Evolutionary conservation across 805 yeast species (phyloP), one percentile per base, ranked within the genome.

Genomic region (Starmera pachycereana): DNA sequence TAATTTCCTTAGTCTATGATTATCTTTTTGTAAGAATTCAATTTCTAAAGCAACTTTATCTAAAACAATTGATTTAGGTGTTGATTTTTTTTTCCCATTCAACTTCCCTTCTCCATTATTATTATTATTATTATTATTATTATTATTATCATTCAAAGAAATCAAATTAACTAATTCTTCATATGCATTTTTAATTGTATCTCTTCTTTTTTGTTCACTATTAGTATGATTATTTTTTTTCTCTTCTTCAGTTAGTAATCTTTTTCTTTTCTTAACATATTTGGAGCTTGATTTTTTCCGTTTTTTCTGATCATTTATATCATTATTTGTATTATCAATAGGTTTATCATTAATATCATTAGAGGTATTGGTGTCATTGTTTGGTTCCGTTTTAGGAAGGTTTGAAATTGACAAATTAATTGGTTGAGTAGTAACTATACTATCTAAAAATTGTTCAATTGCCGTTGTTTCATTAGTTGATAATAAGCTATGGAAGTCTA

Each of bases 401-500:
- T 32, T 32, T 16, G 33, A 8, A 7, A 10, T 5, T n/a, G n/a
- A n/a, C 5, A 10, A 2, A 16, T 12, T 29, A 9, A 29, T 19
- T 12, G 40, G 29, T 18, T 53, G 47, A n/a, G 43, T 50, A 34
- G 53, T 54, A 16, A 55, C 52, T 22, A 55, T 53, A 37, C 56
- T 50, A 36, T 55, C 59, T 18, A 55, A 44, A 33, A 55, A 53
- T 25, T 51, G 50, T 33, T 55, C 59, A 18, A 55, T 33, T 0
- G 58, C 59, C 22, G 44, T 50, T 3, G 53, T 39, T 35, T 55
- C 59, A 43, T 53, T 50, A 4, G 41, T 52, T 2, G 58, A 51
- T 9, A 55, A 39, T 8, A 55, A 41, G 25, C 50, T 53, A 33
- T 44, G 50, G 44, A 35, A 47, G 45, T 29, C 46, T 44, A 11